Evolutionary conservation across 2,329 filamentous ascomycete genomes (phyloP), one percentile per base, ranked within the genome.

Genomic region (Thielaviopsis populi): DNA sequence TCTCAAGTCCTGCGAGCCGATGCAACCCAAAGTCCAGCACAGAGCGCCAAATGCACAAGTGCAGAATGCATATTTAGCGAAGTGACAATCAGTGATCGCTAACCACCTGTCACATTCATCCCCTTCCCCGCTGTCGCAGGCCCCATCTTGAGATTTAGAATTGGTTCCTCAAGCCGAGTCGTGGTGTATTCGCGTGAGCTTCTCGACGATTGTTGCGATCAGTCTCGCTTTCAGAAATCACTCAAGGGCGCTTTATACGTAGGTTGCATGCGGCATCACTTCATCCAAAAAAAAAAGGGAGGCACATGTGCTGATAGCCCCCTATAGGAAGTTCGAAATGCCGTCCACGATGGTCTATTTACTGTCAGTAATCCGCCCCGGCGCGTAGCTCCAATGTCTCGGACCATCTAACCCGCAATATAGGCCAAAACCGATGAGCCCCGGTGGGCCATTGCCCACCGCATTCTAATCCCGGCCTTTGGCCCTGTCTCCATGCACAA

Each of bases 381-480:
- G 41, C 33, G 15, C 40, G n/a, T n/a, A 61, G 8, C 19, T 27
- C 7, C 19, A 27, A 30, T 11, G 42, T 27, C 27, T 3, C 15
- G 48, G 59, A 17, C 74, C 3, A 70, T 73, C 66, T 68, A 69
- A 73, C 33, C 62, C 8, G 11, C 2, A 17, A 19, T n/a, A 15
- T 58, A 76, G 73, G 77, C 77, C 1, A 70, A 69, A 30, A 69
- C 73, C 7, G 77, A 78, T 2, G 80, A 83, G 68, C 75, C 78
- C 63, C 83, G 84, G 69, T 89, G 86, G 86, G 82, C 79, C 30
- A 79, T 86, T 67, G 86, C 87, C 33, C 82, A 88, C 69, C 75
- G 83, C 24, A 74, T 85, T 17, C 74, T 89, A 63, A 79, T 86
- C 69, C 85, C 86, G 0, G 85, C 84, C 1, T 88, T 89, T 70